Evolutionary conservation across 73 alveolate genomes (phyloP), one percentile per base, ranked within the genome.

Genomic region (Paramecium sexaurelia): DNA sequence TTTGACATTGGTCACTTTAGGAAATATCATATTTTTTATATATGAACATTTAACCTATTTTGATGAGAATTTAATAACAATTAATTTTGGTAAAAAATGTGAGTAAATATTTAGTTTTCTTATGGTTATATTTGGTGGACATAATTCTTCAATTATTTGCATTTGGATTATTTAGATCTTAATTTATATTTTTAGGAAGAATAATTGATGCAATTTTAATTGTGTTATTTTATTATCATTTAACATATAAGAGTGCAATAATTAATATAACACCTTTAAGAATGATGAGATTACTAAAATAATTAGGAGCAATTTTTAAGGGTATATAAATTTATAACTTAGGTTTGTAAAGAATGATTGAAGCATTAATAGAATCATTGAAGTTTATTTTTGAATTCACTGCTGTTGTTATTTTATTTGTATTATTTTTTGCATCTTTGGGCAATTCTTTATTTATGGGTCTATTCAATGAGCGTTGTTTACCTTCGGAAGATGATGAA

Each of bases 371-470:
- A 33, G 87, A 39, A 9, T 27, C 87, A 33, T 33, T 73, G 11
- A 36, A 73, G 8, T 39, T 36, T 37, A 33, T 73, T 7, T 73
- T 73, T 36, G 87, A 73, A 39, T 39, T 32, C 19, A 39, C 87
- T 0, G 57, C 57, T 15, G 33, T 73, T 13, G 87, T 73, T 36
- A 36, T 73, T 15, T 73, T 73, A 36, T 73, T 39, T 36, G 57
- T 33, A 5, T 39, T 73, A 27, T 36, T 73, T 39, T 73, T 73
- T 39, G 87, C 87, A 20, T 73, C 87, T 3, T 24, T 39, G 11
- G 87, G 87, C 0, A 73, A 20, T 5, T 33, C 87, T 39, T 33
- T 73, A 73, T 73, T 73, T 39, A 73, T 36, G 87, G 67, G 87
- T 32, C 11, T 73, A 10, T 73, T 73, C 56, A 73, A 73, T 33